phyloP scores from a whole-genome alignment of 352 stramenopile genomes.

The Globisporangium acanthophoron region DNA sequence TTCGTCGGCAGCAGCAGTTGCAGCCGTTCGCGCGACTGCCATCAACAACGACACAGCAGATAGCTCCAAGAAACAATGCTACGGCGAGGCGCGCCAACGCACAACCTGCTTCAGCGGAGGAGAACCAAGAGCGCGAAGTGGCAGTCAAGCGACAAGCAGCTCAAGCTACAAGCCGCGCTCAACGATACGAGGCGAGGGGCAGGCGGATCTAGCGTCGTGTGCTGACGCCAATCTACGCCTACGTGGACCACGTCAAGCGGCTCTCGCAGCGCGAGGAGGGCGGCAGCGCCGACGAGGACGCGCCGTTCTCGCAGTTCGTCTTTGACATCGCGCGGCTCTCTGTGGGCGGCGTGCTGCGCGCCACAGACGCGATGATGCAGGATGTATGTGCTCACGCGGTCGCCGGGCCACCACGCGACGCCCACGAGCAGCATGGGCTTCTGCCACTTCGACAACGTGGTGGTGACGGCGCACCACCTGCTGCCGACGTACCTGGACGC shows the following conservation, averaged over 20 bases:
- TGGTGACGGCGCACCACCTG: slow-evolving; percentile 47
- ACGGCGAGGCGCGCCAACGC: no score
- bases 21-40: no score
- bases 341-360: slow-evolving; percentile 49
- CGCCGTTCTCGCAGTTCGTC: slow-evolving; percentile 61
- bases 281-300: slow-evolving; percentile 65
- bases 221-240: slow-evolving; percentile 35
- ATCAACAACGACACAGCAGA: no score
- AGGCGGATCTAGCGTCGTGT: no score
- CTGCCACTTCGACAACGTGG: slow-evolving; percentile 72
- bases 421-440: slow-evolving; percentile 58
- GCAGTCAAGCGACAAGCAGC: no score
- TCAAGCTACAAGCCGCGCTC: no score
- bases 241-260: slow-evolving; percentile 46
- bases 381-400: slow-evolving; percentile 60
- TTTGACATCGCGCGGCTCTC: slow-evolving; percentile 76
- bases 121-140: no score
- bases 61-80: no score
- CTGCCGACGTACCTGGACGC: slow-evolving; percentile 47
- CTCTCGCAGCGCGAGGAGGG: slow-evolving; percentile 51
- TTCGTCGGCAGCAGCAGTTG: no score
- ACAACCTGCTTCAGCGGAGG: no score
- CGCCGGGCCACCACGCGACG: slow-evolving; percentile 69
- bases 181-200: no score
- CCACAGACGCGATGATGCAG: slow-evolving; percentile 51